Conservation (phyloP, 2,329 filamentous ascomycete species). For the Calonectria pseudoturangicola region DNA sequence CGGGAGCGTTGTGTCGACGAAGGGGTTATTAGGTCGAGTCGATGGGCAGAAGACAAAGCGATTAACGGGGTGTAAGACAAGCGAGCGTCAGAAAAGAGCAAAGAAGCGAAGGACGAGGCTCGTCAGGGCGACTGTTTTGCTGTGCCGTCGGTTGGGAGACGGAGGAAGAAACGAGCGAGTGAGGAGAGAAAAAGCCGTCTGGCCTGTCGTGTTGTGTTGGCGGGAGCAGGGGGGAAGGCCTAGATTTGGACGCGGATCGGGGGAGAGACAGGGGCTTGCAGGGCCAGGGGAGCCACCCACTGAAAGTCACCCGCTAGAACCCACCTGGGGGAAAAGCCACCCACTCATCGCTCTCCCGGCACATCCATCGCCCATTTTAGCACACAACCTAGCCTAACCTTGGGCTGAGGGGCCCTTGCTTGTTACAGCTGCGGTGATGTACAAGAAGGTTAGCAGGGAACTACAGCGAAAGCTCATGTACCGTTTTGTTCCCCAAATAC, state of each 20-base stretch:
- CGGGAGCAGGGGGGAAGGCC: conserved; percentile 32
- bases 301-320: conserved; percentile 31
- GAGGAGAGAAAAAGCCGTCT: conserved; percentile 29
- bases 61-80: conserved; percentile 27
- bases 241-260: conserved; percentile 26
- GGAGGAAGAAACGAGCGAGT: conserved; percentile 29
- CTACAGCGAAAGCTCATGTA: neutral
- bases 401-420: conserved; percentile 5
- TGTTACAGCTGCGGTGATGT: conserved; percentile 13
- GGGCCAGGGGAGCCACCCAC: conserved; percentile 24
- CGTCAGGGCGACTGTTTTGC: conserved; percentile 24
- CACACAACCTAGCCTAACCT: conserved; percentile 26
- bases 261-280: conserved; percentile 34
- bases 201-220: conserved; percentile 38
- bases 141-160: conserved; percentile 30
- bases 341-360: conserved; percentile 29
- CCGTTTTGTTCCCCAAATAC: neutral
- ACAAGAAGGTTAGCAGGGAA: neutral
- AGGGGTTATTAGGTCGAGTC: conserved; percentile 20
- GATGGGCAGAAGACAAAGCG: conserved; percentile 30
- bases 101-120: conserved; percentile 45
- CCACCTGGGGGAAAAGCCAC: conserved; percentile 15
- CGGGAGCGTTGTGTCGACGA: neutral
- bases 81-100: conserved; percentile 45
- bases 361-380: conserved; percentile 32